phyloP scores from a whole-genome alignment of 306 rosid species.

The Morella rubra region DNA sequence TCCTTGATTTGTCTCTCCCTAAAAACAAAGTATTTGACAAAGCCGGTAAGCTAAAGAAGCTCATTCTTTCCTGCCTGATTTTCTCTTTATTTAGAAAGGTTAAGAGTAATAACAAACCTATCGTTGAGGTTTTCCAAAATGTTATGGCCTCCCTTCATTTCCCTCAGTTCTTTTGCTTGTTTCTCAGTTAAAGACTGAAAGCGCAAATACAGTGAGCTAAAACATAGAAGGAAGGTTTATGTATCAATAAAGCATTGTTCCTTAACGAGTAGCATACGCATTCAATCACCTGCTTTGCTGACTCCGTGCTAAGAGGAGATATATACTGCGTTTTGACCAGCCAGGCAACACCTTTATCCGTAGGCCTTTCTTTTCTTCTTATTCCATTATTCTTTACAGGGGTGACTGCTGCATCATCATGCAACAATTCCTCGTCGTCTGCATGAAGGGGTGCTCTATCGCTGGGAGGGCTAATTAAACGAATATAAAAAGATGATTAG shows the following conservation, averaged over 20 bases:
- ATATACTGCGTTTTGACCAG: conserved; percentile 97
- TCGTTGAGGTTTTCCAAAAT: conserved; percentile 69
- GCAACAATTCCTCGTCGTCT: conserved; percentile 92
- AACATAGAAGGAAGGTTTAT: conserved; percentile 23
- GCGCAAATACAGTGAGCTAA: conserved; percentile 19
- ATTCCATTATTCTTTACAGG: conserved; percentile 90
- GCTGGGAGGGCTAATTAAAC: conserved; percentile 70
- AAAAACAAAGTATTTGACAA: conserved; percentile 25
- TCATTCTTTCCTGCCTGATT: background rate
- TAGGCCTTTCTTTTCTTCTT: conserved; percentile 87
- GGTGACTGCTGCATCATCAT: conserved; percentile 72
- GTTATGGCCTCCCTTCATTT: conserved; percentile 74
- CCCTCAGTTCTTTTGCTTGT: conserved; percentile 95
- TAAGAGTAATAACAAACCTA: conserved; percentile 46
- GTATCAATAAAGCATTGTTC: conserved; percentile 23
- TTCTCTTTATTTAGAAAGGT: conserved; percentile 12
- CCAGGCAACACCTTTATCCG: conserved; percentile 99
- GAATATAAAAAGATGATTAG: conserved; percentile 32
- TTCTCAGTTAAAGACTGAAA: conserved; percentile 91
- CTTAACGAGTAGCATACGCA: conserved; percentile 8
- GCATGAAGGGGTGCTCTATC: conserved; percentile 66
- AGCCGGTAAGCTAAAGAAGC: conserved; percentile 8
- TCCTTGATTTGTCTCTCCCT: conserved; percentile 97
- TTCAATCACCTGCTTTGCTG: conserved; percentile 75
- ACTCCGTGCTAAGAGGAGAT: conserved; percentile 92